These are phyloP conservation scores for Cubamyces lactineus DNA, from an alignment of 768 basidiomycete species.

Conservation along the genomic window DNA sequence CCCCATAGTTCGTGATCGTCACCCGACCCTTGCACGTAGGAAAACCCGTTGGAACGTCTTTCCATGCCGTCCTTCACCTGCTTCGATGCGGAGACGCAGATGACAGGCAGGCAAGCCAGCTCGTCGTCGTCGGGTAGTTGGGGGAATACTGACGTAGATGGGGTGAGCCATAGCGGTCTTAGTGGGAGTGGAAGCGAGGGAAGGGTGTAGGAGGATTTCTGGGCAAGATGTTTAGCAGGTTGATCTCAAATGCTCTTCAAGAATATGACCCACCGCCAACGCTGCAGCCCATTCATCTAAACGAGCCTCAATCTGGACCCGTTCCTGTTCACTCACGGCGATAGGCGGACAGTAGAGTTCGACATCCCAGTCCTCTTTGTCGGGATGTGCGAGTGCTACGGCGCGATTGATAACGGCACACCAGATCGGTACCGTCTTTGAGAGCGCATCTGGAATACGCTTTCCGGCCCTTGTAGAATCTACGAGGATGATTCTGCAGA, in stretches of 20 bases:
- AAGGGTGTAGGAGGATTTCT: constrained; percentile 76
- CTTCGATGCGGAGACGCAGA: constrained; percentile 88
- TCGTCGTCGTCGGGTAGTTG: constrained; percentile 33
- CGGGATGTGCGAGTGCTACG: constrained; percentile 31
- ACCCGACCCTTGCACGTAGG: constrained; percentile 92
- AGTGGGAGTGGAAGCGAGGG: constrained; percentile 66
- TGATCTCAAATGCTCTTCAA: neutral
- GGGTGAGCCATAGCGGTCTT: constrained; percentile 88
- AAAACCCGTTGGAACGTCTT: constrained; percentile 67
- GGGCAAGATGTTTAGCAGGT: neutral
- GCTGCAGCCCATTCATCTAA: constrained; percentile 71
- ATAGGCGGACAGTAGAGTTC: constrained; percentile 72
- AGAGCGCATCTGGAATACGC: constrained; percentile 90
- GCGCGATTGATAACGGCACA: constrained; percentile 85
- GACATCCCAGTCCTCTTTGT: constrained; percentile 50
- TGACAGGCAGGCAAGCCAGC: constrained; percentile 61
- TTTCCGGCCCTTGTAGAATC: constrained; percentile 95
- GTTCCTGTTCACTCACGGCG: constrained; percentile 74
- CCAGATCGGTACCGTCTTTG: constrained; percentile 90
- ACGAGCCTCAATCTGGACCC: constrained; percentile 68
- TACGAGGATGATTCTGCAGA: constrained; percentile 72
- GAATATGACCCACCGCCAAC: constrained; percentile 57
- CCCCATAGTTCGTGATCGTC: constrained; percentile 95
- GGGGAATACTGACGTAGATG: constrained; percentile 60
- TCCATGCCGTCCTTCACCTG: constrained; percentile 63